Base-by-base conservation (phyloP, 176 grass and related monocot species). In the Cenchrus purpureus region DNA sequence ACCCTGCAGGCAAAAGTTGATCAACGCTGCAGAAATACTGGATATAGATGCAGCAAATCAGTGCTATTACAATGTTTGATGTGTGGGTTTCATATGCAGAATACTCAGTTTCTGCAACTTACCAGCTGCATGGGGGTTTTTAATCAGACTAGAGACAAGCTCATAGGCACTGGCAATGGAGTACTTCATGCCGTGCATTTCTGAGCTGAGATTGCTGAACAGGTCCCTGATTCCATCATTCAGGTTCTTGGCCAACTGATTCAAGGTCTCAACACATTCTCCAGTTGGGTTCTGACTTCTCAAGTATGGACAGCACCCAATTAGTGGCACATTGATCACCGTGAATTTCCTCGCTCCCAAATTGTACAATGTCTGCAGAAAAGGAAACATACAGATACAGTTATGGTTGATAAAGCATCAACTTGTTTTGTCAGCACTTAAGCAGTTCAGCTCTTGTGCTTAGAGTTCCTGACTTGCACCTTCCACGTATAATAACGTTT, bases 321-420 rank as follows among this genome's bases (percentile, higher is more conserved):
- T 43, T 15, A 43, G 12, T n/a, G 91, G 64, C 76, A 92, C 82
- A 55, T 97, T 78, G 13, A 84, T 82, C 74, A 97, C 68, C 1
- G 50, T 82, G 10, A 97, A 94, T 73, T 92, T 94, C 71, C 94
- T 97, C 0, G 94, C 89, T 16, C 87, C 94, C 16, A 93, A 70
- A 73, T 87, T 75, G 46, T 97, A 91, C 51, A 93, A 59, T 17
- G 79, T 62, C 91, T 97, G 74, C 82, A 79, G 70, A 69, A 79
- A 1, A 68, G 6, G 4, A 28, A 83, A 71, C 40, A 15, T 49
- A 46, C 7, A 62, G 65, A 15, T 49, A 46, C 4, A 68, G 65
- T 89, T 46, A 49, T 2, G 28, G 43, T 55, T 6, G 48, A 69
- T 7, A 29, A 54, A 67, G 12, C 1, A 82, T 67, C 6, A 5